Conservation (phyloP, 2,329 filamentous ascomycete species). For the Cladorrhinum sp. region DNA sequence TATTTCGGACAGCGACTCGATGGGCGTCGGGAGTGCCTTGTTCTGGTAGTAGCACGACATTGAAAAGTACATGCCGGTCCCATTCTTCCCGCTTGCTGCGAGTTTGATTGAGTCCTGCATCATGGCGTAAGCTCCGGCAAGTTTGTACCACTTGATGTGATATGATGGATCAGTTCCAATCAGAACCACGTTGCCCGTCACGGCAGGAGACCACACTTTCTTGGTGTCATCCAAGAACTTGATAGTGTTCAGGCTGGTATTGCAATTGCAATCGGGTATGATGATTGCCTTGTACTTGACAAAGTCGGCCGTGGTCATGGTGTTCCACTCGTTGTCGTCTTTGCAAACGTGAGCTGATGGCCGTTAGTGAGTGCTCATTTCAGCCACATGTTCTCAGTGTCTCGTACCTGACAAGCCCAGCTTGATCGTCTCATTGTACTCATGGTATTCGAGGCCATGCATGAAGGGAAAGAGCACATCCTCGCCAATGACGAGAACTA, state of each 20-base stretch:
- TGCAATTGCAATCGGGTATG: constrained; percentile 39
- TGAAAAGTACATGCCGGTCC: constrained; percentile 40
- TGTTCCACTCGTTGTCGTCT: constrained; percentile 35
- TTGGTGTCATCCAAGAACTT: constrained; percentile 40
- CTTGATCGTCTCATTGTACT: constrained; percentile 21
- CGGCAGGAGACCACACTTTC: constrained; percentile 38
- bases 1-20: constrained; percentile 33
- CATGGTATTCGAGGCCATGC: constrained; percentile 22
- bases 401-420: constrained; percentile 22
- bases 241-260: constrained; percentile 29
- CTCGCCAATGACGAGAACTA: constrained; percentile 13
- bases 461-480: constrained; percentile 24
- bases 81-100: constrained; percentile 31
- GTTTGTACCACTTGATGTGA: constrained; percentile 29
- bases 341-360: constrained; percentile 32
- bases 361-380: constrained; percentile 5
- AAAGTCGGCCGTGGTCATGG: constrained; percentile 41
- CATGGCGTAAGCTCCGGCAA: constrained; percentile 33
- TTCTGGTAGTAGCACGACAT: constrained; percentile 42
- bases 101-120: constrained; percentile 40
- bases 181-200: constrained; percentile 41
- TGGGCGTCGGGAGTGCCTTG: constrained; percentile 16
- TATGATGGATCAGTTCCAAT: constrained; percentile 40
- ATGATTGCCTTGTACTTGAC: constrained; percentile 44
- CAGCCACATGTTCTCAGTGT: not conserved